A percentile compares a stretch with the other conserved stretches of the same genome.
phyloP scores from a whole-genome alignment of 2,329 filamentous ascomycete genomes.

The Bimuria novae-zelandiae region DNA sequence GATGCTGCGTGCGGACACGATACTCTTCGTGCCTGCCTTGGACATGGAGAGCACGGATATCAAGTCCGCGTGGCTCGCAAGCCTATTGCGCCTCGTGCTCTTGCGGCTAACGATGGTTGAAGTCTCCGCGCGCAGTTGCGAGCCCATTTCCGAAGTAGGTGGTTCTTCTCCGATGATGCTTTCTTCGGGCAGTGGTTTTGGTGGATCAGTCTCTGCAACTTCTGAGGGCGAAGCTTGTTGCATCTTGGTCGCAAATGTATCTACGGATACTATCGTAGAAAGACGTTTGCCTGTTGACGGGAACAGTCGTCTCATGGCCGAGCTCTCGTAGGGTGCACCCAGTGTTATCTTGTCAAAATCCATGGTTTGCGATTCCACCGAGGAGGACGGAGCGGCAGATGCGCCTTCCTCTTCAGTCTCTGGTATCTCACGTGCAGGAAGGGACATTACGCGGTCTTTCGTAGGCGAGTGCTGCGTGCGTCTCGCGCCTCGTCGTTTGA shows the following conservation, averaged over 20 bases:
- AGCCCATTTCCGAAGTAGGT: conserved; percentile 35
- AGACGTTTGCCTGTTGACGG: conserved; percentile 60
- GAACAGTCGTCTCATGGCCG: conserved; percentile 52
- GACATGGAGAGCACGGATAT: conserved; percentile 87
- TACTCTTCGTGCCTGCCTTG: conserved; percentile 66
- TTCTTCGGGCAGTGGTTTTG: conserved; percentile 25
- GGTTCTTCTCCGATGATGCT: conserved; percentile 23
- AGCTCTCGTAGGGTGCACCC: conserved; percentile 39
- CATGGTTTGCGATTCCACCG: conserved; percentile 38
- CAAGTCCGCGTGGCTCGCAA: conserved; percentile 91
- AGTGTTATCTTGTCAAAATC: conserved; percentile 39
- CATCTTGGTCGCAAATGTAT: conserved; percentile 52
- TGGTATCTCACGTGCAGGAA: conserved; percentile 27
- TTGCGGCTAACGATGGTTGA: conserved; percentile 49
- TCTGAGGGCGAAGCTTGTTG: conserved; percentile 35
- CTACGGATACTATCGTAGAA: conserved; percentile 63
- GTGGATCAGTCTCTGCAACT: conserved; percentile 30
- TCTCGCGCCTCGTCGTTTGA: conserved; percentile 47
- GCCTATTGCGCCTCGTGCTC: conserved; percentile 62
- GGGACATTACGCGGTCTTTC: conserved; percentile 43
- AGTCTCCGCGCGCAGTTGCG: conserved; percentile 37
- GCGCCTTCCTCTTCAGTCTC: conserved; percentile 30
- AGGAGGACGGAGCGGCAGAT: conserved; percentile 42
- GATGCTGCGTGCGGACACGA: conserved; percentile 77
- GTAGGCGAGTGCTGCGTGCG: conserved; percentile 49